phyloP scores from a whole-genome alignment of 2,329 filamentous ascomycete genomes.

The Ophiosphaerella korrae region DNA sequence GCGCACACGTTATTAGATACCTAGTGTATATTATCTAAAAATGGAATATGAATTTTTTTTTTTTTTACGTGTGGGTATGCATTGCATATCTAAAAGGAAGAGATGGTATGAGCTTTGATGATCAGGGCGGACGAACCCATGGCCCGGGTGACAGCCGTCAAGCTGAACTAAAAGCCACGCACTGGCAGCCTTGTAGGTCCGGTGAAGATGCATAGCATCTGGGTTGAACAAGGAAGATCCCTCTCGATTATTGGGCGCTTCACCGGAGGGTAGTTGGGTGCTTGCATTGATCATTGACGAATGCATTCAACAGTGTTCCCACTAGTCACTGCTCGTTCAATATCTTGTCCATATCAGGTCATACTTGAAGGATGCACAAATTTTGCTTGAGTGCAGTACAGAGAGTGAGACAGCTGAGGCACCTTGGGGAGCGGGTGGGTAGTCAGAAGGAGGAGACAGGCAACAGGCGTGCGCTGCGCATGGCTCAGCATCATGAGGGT shows the following conservation, averaged over 20 bases:
- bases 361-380: background rate
- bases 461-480: constrained; percentile 6
- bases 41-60: too few relatives aligned
- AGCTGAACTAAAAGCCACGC: constrained; percentile 2
- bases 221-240: too few relatives aligned
- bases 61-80: too few relatives aligned
- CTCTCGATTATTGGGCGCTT: background rate
- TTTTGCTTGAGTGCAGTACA: background rate
- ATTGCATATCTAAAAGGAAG: too few relatives aligned
- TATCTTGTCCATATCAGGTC: too few relatives aligned
- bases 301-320: too few relatives aligned
- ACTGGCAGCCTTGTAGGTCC: constrained; percentile 6
- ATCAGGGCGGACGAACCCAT: constrained; percentile 5
- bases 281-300: too few relatives aligned
- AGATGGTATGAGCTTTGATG: background rate
- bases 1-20: too few relatives aligned
- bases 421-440: background rate
- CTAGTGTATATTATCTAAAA: too few relatives aligned
- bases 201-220: constrained; percentile 5
- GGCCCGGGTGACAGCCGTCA: constrained; percentile 1
- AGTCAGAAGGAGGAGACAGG: constrained; percentile 12
- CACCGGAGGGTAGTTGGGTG: background rate
- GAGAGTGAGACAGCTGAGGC: background rate
- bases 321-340: too few relatives aligned
- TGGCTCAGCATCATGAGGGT: constrained; percentile 12